Evolutionary conservation across 768 basidiomycete species (phyloP), one percentile per base, ranked within the genome.

Genomic region (Leccinum disarticulatum): DNA sequence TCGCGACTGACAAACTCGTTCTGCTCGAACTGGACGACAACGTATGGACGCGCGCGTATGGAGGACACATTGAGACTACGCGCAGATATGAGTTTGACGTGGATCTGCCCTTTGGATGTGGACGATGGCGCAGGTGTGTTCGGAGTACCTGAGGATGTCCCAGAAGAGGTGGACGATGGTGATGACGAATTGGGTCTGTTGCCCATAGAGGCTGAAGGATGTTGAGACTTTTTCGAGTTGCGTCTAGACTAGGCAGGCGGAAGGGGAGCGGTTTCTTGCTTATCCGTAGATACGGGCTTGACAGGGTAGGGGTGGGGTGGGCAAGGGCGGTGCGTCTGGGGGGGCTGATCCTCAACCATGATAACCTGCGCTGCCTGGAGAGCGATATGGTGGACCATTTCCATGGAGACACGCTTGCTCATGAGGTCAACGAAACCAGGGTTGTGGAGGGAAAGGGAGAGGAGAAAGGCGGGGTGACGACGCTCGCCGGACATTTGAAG

Each of bases 21-120:
- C 76, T 98, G 91, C 79, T 99, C 97, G 76, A 98, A 99, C 75
- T 95, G 91, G 66, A 95, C 95, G 73, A 98, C 95, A 67, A 95
- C 91, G 73, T 99, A 98, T 17, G 95, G 92, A 0, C 86, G 81
- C 4, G 90, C 86, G 62, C 79, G 73, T 47, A 82, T 67, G 14
- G 86, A 82, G 48, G 81, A 81, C 55, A 94, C 88, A 63, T 87
- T 87, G 72, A 99, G 87, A 10, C 83, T 84, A 52, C 93, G 85
- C 14, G 93, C 97, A 64, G 89, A 87, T 74, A 99, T 93, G 71
- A 99, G 86, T 76, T 98, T 98, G 76, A 99, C 90, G 68, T 93
- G 92, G 56, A 99, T 88, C 76, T 95, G 93, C 61, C 91, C 91
- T 68, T 76, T 80, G 61, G 80, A 78, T 10, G 77, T 72, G 38